A percentile compares a stretch with the other conserved stretches of the same genome.
phyloP scores from a whole-genome alignment of 2,329 filamentous ascomycete species.

The Lojkania enalia region DNA sequence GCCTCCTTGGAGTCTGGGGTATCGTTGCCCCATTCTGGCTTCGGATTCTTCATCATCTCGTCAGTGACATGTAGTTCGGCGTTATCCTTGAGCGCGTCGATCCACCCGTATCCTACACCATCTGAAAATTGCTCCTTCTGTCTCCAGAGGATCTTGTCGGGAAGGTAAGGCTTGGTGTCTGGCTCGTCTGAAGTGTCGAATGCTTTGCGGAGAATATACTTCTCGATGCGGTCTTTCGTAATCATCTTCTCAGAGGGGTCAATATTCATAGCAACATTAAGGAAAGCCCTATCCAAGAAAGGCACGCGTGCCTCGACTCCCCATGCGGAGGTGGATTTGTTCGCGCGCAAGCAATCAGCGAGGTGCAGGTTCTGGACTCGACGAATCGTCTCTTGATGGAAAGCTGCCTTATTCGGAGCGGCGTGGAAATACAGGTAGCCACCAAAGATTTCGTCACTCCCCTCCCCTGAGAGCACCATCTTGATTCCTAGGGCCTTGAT shows the following conservation, averaged over 20 bases:
- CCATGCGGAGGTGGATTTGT: slow-evolving; percentile 99
- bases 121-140: slow-evolving; percentile 99
- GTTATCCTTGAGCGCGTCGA: slow-evolving; percentile 93
- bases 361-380: slow-evolving; percentile 96
- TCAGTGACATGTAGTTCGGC: slow-evolving; percentile 89
- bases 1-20: slow-evolving; percentile 97
- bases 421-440: slow-evolving; percentile 99
- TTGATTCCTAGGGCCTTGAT: slow-evolving; percentile 99
- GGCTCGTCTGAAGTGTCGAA: slow-evolving; percentile 93
- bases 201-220: slow-evolving; percentile 96
- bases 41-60: slow-evolving; percentile 98
- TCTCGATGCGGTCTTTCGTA: slow-evolving; percentile 85
- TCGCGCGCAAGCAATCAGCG: slow-evolving; percentile 94
- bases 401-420: slow-evolving; percentile 85
- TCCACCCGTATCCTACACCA: slow-evolving; percentile 98
- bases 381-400: slow-evolving; percentile 92
- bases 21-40: slow-evolving; percentile 91
- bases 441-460: slow-evolving; percentile 96
- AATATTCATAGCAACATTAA: slow-evolving; percentile 89
- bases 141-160: slow-evolving; percentile 92
- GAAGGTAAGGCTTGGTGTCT: slow-evolving; percentile 80
- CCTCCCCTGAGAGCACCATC: slow-evolving; percentile 98
- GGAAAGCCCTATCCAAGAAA: slow-evolving; percentile 96
- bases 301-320: slow-evolving; percentile 96
- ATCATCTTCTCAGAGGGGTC: slow-evolving; percentile 97